Evolutionary conservation across 768 basidiomycete species (phyloP), one percentile per base, ranked within the genome.

Genomic region (Pseudohyphozyma bogoriensis): DNA sequence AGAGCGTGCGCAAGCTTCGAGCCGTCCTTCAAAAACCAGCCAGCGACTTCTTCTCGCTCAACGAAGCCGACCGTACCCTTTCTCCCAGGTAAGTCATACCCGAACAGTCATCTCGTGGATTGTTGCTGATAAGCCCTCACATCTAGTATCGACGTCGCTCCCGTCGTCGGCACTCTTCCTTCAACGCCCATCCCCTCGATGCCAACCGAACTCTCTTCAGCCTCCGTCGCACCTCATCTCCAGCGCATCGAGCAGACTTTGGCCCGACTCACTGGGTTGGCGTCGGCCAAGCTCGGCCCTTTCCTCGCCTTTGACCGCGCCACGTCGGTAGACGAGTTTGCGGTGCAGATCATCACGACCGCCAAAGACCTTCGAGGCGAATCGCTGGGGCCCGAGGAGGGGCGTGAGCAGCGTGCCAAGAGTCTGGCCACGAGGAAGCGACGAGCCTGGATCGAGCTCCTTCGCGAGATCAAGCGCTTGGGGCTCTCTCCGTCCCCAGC

Each of bases 1-100:
- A 88, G 72, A 80, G 83, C 64, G 81, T 96, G 60, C 82, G 89
- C 54, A 95, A 89, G 76, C 93, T 91, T 77, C 82, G 90, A n/a
- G 86, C 89, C 46, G 73, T 88, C 28, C 78, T 97, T n/a, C 82
- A 84, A 47, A 83, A 87, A 71, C 85, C 91, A 10, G 62, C 69
- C 28, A 68, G 58, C 54, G 65, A 67, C 45, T 52, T 58, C 42
- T 67, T 67, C 59, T 33, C 49, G 6, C 39, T 56, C 33, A 52
- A 31, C 32, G 63, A 65, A 10, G 56, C 55, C 28, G 60, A 55
- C 24, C 55, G 58, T 50, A 35, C 37, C 2, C 40, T 22, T 42
- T 32, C 55, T 2, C 22, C 39, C 2, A 37, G 29, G 59, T 58
- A 4, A n/a, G 56, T 60, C 13, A 11, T n/a, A n/a, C n/a, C n/a